Conservation (phyloP, 2,329 filamentous ascomycete genomes). For the Fusarium torulosum region DNA sequence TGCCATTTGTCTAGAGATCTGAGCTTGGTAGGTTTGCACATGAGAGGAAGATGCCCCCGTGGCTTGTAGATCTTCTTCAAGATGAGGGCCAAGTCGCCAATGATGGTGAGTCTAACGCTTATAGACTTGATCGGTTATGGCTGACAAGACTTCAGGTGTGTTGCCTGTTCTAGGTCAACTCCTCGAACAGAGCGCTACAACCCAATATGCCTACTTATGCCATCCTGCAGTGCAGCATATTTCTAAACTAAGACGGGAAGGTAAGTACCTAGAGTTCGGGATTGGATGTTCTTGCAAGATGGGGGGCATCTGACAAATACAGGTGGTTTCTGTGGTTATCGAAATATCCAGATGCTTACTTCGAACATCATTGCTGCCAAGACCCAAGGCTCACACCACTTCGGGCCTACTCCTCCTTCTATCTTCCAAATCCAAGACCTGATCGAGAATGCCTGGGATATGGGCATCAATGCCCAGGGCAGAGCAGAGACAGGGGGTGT, state of each 20-base stretch:
- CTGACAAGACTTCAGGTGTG: slow-evolving; percentile 58
- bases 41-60: slow-evolving; percentile 80
- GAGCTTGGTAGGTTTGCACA: slow-evolving; percentile 80
- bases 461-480: slow-evolving; percentile 80
- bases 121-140: neutral
- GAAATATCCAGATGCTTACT: slow-evolving; percentile 92
- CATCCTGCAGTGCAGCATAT: slow-evolving; percentile 81
- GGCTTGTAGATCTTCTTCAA: slow-evolving; percentile 73
- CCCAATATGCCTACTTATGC: slow-evolving; percentile 82
- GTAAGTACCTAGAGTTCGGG: slow-evolving; percentile 51
- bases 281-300: neutral
- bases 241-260: slow-evolving; percentile 83
- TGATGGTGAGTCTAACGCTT: slow-evolving; percentile 58
- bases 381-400: slow-evolving; percentile 68
- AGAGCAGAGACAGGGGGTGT: slow-evolving; percentile 88
- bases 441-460: slow-evolving; percentile 91
- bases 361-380: slow-evolving; percentile 78
- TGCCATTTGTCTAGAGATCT: slow-evolving; percentile 58
- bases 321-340: slow-evolving; percentile 94
- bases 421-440: slow-evolving; percentile 86
- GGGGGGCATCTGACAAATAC: slow-evolving; percentile 2
- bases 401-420: slow-evolving; percentile 74
- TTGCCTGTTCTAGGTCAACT: slow-evolving; percentile 73
- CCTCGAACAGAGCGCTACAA: slow-evolving; percentile 70
- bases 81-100: slow-evolving; percentile 67